These are phyloP conservation scores for Rubia occidens DNA, from an alignment of 305 asterid genomes.

Conservation along the genomic window DNA sequence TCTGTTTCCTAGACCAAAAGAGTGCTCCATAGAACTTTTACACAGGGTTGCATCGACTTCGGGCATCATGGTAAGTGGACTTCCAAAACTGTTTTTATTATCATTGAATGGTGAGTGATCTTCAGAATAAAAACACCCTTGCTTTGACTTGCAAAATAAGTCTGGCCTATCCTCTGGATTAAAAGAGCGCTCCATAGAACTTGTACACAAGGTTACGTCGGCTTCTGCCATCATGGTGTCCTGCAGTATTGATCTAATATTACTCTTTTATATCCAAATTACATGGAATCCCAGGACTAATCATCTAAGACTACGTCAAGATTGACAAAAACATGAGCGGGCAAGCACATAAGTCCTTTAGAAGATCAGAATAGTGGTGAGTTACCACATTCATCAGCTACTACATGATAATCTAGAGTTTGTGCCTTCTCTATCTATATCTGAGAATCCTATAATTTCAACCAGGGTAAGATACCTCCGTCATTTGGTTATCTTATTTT, in stretches of 20 bases:
- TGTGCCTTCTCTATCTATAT: background rate
- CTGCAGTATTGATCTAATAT: conserved; percentile 12
- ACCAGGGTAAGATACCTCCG: background rate
- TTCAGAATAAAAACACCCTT: too few species aligned
- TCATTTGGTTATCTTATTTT: background rate
- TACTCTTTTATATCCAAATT: background rate
- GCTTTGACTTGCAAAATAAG: too few species aligned
- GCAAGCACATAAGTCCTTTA: background rate
- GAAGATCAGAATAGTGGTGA: background rate
- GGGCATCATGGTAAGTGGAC: background rate
- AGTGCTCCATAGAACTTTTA: background rate
- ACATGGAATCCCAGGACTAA: background rate
- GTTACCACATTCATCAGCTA: background rate
- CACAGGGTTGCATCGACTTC: background rate
- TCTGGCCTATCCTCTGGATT: too few species aligned
- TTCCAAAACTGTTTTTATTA: too few species aligned
- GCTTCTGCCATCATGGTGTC: background rate
- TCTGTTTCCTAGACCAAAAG: background rate
- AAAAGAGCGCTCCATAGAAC: too few species aligned
- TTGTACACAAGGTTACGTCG: too few species aligned
- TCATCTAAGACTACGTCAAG: background rate
- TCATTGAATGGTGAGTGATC: too few species aligned
- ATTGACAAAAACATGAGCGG: background rate
- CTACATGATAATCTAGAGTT: background rate
- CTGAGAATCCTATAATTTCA: background rate